A percentile compares a stretch with the other conserved stretches of the same genome.
Conservation (phyloP, 2,329 filamentous ascomycete genomes). For the Sodiomyces alkalinus region DNA sequence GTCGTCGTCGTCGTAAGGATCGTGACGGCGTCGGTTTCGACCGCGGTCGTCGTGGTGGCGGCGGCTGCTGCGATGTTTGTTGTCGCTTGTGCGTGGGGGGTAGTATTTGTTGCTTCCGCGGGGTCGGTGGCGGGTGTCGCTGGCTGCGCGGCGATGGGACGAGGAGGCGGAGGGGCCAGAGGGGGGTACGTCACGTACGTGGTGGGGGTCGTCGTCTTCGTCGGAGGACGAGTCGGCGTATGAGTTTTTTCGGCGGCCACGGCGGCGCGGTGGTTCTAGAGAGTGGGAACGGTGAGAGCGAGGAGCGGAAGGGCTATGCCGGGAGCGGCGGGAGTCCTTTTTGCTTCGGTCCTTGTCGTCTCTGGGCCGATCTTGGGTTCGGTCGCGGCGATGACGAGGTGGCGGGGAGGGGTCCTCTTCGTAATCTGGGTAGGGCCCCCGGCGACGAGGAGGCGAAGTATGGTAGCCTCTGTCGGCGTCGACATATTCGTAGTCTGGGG, state of each 20-base stretch:
- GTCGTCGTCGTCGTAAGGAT: too few species aligned
- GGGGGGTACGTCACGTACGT: too few species aligned
- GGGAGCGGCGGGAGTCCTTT: neutral
- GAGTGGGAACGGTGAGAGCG: slow-evolving; percentile 1
- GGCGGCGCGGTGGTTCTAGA: slow-evolving; percentile 1
- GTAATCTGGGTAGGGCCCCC: too few species aligned
- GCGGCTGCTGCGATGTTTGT: neutral
- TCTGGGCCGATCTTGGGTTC: too few species aligned
- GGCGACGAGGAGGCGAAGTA: too few species aligned
- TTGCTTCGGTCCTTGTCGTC: too few species aligned
- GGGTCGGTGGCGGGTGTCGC: slow-evolving; percentile 1
- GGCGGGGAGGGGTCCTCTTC: too few species aligned
- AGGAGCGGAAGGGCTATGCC: neutral
- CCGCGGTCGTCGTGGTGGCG: too few species aligned
- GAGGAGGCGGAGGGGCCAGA: neutral
- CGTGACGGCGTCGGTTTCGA: too few species aligned
- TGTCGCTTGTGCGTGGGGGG: neutral
- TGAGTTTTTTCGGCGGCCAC: neutral
- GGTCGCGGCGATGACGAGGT: neutral
- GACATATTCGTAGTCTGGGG: neutral
- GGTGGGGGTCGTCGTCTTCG: slow-evolving; percentile 5
- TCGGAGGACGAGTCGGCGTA: slow-evolving; percentile 3
- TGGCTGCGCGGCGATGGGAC: neutral
- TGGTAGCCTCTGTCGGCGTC: slow-evolving; percentile 1
- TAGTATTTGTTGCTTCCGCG: slow-evolving; percentile 1